Evolutionary conservation across 192 early-diverging fungal genomes (phyloP), one percentile per base, ranked within the genome.

Genomic region (Podila minutissima): DNA sequence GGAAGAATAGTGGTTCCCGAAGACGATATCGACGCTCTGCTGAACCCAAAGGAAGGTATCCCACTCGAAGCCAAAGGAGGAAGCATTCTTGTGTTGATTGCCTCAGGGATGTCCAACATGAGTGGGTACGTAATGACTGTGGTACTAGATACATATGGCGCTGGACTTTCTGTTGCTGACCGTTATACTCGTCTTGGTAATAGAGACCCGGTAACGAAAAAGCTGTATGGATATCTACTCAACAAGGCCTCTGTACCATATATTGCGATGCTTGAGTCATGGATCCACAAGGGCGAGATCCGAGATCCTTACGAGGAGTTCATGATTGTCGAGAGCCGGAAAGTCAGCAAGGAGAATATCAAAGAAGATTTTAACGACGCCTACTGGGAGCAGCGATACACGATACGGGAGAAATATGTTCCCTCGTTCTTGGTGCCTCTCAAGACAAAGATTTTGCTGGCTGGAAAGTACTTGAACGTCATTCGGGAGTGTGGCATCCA

Each of bases 391-490:
- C 86, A 88, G 64, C 86, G 93, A 11, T 96, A 96, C 74, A 90
- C 90, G 8, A 76, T 95, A 20, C 82, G 91, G 7, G 84, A 87
- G 17, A 89, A 87, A 33, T 72, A 63, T 10, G 86, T 96, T 0
- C 98, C 98, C 0, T 83, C 74, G 1, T 98, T 97, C 55, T 82
- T 99, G 51, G 89, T 89, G 7, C 90, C 92, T 8, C 87, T 92
- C 22, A 88, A 92, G 26, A 87, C 87, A 5, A 96, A 96, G 81
- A 93, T 98, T 59, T 75, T 99, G 67, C 82, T 92, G 22, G 94
- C 97, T 0, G 98, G 98, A 48, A 97, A 97, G 81, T 98, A 99
- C 74, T 82, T 98, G 55, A 98, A 99, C 78, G 96, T 98, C 2
- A 86, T 98, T 28, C 85, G 94, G 1, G 95, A 95, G 65, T 97